Base-by-base conservation (phyloP, 345 rosid genomes). In the Ceriops tagal region DNA sequence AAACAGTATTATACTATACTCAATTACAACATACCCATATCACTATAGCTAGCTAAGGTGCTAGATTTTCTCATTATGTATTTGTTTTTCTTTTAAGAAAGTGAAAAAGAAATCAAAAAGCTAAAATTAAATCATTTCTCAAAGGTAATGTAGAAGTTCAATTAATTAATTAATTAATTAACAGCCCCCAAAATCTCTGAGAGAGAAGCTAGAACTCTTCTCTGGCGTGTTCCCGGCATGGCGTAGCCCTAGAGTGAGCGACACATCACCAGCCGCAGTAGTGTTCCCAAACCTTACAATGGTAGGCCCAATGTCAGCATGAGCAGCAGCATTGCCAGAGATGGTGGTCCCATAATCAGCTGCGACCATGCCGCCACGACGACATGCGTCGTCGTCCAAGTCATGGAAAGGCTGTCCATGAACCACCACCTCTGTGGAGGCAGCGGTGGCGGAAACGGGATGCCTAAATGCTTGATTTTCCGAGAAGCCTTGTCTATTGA, bases 221-320 rank as follows among this genome's bases (percentile, higher is more conserved):
- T 90, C 96, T 30, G 93, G 84, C 74, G 80, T 77, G 76, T 86
- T 89, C 51, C 95, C 95, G 68, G 91, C 83, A 66, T 93, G 98
- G 74, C 92, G 97, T 69, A 93, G 78, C 84, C 98, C 98, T 78
- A 93, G 83, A 39, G 98, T 93, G 76, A 93, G 93, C 20, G 98
- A 93, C 52, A 93, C 97, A 65, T 91, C 95, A 21, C 97, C 95
- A 11, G 81, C 76, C 9, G 90, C 35, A 11, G 49, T 13, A 4
- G 80, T 82, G 76, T 92, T 81, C 85, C 97, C 98, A 59, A 88
- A 86, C 78, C 97, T 83, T 39, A 89, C 83, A 35, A 85, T 78
- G 10, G 86, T 73, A 11, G 88, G 72, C 8, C 85, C 82, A 28
- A 77, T 79, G 59, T 56, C 59, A 67, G 80, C 83, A 51, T 64